Base-by-base conservation (phyloP, 345 rosid species). In the Euphorbia lathyris region DNA sequence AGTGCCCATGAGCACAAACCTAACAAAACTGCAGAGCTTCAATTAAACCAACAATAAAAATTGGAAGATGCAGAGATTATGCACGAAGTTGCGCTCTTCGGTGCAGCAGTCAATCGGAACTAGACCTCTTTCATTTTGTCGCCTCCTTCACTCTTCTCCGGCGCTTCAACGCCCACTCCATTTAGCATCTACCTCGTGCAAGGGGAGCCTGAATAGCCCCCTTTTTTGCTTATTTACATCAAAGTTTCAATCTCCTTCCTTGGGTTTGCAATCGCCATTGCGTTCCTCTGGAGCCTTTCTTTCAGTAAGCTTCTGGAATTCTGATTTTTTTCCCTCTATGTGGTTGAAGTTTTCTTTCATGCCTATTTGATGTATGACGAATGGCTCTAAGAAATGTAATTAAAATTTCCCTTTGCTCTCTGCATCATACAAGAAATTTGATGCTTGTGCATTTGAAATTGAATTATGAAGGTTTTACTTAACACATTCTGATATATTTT, bases 51-150 rank as follows among this genome's bases (percentile, higher is more conserved):
- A 36, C 25, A 11, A 9, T 9, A 40, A 63, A 34, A 62, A 20
- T 20, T 19, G 3, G 42, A 63, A 8, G 58, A 90, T 90, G 98
- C 95, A 85, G 88, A 85, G 92, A 60, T 23, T 90, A 9, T 85
- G 88, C 86, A 70, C 70, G 14, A 87, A 78, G 83, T 80, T 90
- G 55, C 90, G 92, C 10, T 73, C 83, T 38, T 55, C 86, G 66
- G 70, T 82, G 17, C 20, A 1, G 17, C 65, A 43, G 20, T 58
- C 72, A 22, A 58, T 34, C 64, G 42, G 50, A 69, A 29, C 27
- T 26, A 74, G 52, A 65, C 63, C 78, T 47, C 23, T 42, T 25
- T 53, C 61, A 27, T 60, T 70, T 9, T 73, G 40, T 26, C 85
- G 86, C 76, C 79, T 69, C 50, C 76, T 80, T 67, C 84, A 75